Conservation (phyloP, 768 basidiomycete species). For the Boletus coccyginus region DNA sequence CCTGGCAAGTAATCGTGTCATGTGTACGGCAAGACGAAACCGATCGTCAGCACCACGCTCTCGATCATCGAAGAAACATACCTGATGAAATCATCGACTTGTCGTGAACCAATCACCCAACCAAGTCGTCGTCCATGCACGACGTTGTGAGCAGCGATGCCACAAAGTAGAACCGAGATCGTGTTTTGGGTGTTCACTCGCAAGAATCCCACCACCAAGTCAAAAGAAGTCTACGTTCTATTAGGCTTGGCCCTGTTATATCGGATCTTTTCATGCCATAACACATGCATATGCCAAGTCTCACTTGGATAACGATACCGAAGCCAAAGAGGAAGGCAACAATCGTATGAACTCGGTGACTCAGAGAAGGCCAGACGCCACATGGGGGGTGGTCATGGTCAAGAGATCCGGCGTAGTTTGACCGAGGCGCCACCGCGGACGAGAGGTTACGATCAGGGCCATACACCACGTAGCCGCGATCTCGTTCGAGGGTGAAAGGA, state of each 20-base stretch:
- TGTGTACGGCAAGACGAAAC: constrained; percentile 86
- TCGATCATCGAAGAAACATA: constrained; percentile 33
- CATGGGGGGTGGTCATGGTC: no score
- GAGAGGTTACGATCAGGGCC: background rate
- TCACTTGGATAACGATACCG: no score
- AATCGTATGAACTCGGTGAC: background rate
- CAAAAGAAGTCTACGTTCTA: no score
- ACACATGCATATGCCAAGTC: no score
- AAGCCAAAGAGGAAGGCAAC: no score
- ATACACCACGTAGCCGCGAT: background rate
- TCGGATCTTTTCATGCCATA: no score
- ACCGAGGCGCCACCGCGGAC: constrained; percentile 8
- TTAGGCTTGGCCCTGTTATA: no score
- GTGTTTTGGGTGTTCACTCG: no score
- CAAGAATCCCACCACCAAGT: no score
- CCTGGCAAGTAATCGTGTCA: constrained; percentile 53
- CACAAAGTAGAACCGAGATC: no score
- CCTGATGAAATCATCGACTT: constrained; percentile 95
- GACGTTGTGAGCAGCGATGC: no score
- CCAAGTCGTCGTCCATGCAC: no score
- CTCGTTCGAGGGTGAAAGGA: background rate
- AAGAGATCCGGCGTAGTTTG: background rate
- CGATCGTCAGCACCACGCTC: constrained; percentile 55
- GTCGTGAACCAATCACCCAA: constrained; percentile 29
- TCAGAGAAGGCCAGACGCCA: background rate